A percentile compares a stretch with the other conserved stretches of the same genome.
These are phyloP conservation scores for Acer yangbiense DNA, from an alignment of 345 rosid species.

Conservation along the genomic window DNA sequence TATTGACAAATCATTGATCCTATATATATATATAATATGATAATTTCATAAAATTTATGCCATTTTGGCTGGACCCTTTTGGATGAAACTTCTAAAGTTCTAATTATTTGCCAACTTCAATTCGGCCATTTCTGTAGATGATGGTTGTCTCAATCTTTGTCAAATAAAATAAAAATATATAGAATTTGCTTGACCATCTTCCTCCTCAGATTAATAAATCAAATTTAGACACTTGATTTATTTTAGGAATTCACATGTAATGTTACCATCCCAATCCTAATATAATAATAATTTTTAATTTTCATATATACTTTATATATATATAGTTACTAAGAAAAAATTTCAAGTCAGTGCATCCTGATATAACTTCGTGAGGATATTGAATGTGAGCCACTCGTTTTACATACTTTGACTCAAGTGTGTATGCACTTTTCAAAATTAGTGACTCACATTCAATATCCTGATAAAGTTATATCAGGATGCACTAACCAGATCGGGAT, in stretches of 20 bases:
- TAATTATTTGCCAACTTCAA: too few species aligned
- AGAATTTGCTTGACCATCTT: background rate
- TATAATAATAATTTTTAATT: background rate
- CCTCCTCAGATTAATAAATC: background rate
- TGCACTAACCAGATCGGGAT: too few species aligned
- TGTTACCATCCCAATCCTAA: background rate
- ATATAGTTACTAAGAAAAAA: too few species aligned
- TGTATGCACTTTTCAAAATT: too few species aligned
- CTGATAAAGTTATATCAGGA: too few species aligned
- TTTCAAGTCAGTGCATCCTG: too few species aligned
- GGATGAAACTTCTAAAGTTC: background rate
- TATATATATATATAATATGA: background rate
- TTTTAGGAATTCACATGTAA: background rate
- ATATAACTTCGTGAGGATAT: too few species aligned
- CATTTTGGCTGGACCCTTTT: conserved; percentile 3
- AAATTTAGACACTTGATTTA: background rate
- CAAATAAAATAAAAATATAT: background rate
- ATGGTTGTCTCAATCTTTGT: background rate
- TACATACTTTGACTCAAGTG: too few species aligned
- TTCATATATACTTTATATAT: too few species aligned
- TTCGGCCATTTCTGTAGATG: background rate
- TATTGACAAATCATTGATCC: background rate
- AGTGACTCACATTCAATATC: too few species aligned
- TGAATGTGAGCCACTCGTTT: too few species aligned
- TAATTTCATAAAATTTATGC: background rate